A percentile compares a stretch with the other conserved stretches of the same genome.
These are phyloP conservation scores for Fusarium irregulare DNA, from an alignment of 2,329 filamentous ascomycete genomes.

Conservation along the genomic window DNA sequence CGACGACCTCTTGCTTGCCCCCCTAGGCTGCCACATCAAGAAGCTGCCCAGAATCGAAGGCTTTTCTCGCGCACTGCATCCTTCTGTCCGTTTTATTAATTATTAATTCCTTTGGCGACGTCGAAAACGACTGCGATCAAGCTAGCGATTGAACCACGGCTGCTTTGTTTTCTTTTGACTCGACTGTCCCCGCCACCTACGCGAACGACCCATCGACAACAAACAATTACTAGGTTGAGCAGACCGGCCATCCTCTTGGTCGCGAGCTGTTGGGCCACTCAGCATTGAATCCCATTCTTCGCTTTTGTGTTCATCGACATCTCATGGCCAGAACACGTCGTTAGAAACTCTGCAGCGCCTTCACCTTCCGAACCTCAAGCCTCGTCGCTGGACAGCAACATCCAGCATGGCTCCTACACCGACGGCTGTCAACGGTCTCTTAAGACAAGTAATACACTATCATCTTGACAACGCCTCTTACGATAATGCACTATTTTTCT, in stretches of 20 bases:
- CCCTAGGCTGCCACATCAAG: conserved; percentile 8
- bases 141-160: conserved; percentile 35
- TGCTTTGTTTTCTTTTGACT: conserved; percentile 47
- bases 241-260: conserved; percentile 8
- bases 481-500: conserved; percentile 93
- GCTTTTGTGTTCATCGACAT: conserved; percentile 14
- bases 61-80: not conserved
- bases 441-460: conserved; percentile 72
- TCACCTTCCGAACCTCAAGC: conserved; percentile 18
- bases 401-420: conserved; percentile 64
- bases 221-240: conserved; percentile 22
- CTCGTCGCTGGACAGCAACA: conserved; percentile 40
- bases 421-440: conserved; percentile 61
- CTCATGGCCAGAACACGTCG: conserved; percentile 47
- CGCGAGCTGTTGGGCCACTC: conserved; percentile 11
- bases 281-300: conserved; percentile 11
- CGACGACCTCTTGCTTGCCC: conserved; percentile 24
- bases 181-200: conserved; percentile 40
- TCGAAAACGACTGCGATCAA: conserved; percentile 31
- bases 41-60: conserved; percentile 2
- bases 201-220: conserved; percentile 41
- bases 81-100: conserved; percentile 35
- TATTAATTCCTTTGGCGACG: conserved; percentile 35
- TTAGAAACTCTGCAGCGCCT: conserved; percentile 37
- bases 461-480: conserved; percentile 89